Evolutionary conservation across 192 early-diverging fungal genomes (phyloP).

Genomic region (Entophlyctis luteolus): DNA sequence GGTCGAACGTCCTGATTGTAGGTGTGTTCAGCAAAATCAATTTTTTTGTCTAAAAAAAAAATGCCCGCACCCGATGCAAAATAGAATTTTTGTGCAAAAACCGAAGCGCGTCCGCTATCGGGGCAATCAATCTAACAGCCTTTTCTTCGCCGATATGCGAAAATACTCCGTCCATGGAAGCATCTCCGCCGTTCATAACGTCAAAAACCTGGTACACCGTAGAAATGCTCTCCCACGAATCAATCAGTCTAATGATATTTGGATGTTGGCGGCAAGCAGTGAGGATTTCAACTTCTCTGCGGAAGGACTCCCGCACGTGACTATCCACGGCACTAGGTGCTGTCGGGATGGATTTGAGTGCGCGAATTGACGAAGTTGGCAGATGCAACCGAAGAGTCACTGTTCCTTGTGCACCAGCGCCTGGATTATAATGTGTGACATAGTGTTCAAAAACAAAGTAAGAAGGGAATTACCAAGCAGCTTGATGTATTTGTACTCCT

Average conservation of each 20-base stretch:
- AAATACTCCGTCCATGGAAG: background rate
- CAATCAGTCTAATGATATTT: background rate
- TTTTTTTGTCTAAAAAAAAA: background rate
- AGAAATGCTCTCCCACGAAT: constrained; percentile 6
- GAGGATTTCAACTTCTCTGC: constrained; percentile 21
- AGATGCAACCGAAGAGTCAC: constrained; percentile 11
- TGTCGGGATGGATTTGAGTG: constrained; percentile 26
- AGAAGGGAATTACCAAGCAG: background rate
- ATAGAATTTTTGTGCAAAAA: constrained; percentile 8
- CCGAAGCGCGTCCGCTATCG: constrained; percentile 18
- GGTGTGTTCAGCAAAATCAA: background rate
- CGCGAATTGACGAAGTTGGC: constrained; percentile 1
- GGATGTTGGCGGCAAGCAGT: background rate
- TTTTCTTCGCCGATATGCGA: background rate
- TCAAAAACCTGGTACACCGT: constrained; percentile 23
- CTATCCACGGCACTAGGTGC: background rate
- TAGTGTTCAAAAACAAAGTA: background rate
- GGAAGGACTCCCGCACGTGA: constrained; percentile 11
- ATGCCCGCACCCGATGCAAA: constrained; percentile 1
- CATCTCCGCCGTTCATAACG: constrained; percentile 14
- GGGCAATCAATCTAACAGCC: constrained; percentile 4
- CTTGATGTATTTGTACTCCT: constrained; percentile 30
- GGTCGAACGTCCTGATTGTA: constrained; percentile 6
- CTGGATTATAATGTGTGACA: background rate
- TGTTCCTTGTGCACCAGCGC: constrained; percentile 27